phyloP scores from a whole-genome alignment of 768 basidiomycete species.

The Leucocoprinus leucothites region DNA sequence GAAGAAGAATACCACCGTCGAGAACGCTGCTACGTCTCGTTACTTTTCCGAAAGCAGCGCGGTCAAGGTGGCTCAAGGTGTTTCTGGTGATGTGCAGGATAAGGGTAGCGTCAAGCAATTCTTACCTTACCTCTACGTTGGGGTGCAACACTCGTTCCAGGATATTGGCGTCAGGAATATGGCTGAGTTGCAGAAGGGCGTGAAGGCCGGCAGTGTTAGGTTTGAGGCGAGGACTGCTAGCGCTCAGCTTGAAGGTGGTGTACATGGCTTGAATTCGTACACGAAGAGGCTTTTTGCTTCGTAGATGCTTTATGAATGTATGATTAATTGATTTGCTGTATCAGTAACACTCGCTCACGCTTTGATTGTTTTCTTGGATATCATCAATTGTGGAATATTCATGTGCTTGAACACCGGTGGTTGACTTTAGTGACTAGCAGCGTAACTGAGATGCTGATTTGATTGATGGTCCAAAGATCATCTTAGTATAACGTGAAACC shows the following conservation, averaged over 20 bases:
- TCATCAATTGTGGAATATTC: too few species aligned
- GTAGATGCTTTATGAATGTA: slow-evolving; percentile 3
- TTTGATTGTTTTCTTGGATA: too few species aligned
- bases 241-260: slow-evolving; percentile 94
- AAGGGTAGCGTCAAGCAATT: slow-evolving; percentile 95
- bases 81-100: slow-evolving; percentile 95
- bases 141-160: slow-evolving; percentile 92
- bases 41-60: slow-evolving; percentile 93
- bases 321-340: neutral
- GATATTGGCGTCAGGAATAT: slow-evolving; percentile 83
- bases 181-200: slow-evolving; percentile 61
- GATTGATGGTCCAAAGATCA: too few species aligned
- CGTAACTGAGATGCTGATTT: too few species aligned
- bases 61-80: slow-evolving; percentile 96
- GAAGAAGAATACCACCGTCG: slow-evolving; percentile 47
- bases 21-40: slow-evolving; percentile 94
- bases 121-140: slow-evolving; percentile 78
- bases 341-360: neutral
- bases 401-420: too few species aligned
- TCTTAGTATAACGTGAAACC: too few species aligned
- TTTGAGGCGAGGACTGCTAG: slow-evolving; percentile 94
- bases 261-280: slow-evolving; percentile 92
- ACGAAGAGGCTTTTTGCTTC: slow-evolving; percentile 9
- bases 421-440: too few species aligned
- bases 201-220: slow-evolving; percentile 62